Percentiles rank a stretch among this genome's conserved stretches.
These are phyloP conservation scores for Candida tetrigidarum DNA, from an alignment of 1,139 yeast species.

Conservation along the genomic window DNA sequence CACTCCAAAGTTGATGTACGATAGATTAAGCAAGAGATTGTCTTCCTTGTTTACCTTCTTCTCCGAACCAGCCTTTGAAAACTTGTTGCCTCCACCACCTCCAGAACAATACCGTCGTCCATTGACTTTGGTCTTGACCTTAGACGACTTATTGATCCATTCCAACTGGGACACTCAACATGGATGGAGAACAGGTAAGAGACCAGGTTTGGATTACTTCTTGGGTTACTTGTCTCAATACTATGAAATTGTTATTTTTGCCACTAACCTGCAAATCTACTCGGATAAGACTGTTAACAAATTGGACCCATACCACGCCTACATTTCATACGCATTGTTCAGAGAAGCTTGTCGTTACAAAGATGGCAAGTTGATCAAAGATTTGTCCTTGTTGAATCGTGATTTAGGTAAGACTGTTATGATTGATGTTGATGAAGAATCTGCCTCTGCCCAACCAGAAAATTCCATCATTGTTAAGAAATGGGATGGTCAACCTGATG, in stretches of 20 bases:
- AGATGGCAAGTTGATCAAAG: conserved; percentile 88
- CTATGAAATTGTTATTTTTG: conserved; percentile 92
- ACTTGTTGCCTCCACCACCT: conserved; percentile 85
- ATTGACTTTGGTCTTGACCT: conserved; percentile 81
- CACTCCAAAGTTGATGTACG: conserved; percentile 65
- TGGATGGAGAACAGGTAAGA: conserved; percentile 99
- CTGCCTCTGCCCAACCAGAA: conserved; percentile 85
- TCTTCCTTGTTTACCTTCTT: conserved; percentile 80
- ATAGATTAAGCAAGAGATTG: conserved; percentile 72
- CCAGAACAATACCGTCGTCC: conserved; percentile 95
- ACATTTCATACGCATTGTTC: conserved; percentile 82
- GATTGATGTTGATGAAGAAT: conserved; percentile 76
- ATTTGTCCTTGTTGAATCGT: conserved; percentile 86
- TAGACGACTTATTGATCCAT: conserved; percentile 90
- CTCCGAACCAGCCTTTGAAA: conserved; percentile 93
- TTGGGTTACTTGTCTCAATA: conserved; percentile 92
- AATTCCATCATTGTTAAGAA: conserved; percentile 82
- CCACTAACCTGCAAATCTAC: conserved; percentile 83
- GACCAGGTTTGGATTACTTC: conserved; percentile 98
- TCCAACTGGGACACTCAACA: conserved; percentile 89
- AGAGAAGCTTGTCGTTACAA: conserved; percentile 91
- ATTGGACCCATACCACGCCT: conserved; percentile 92
- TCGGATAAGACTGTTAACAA: conserved; percentile 85
- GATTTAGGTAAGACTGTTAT: conserved; percentile 81
- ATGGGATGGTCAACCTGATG: conserved; percentile 90